Evolutionary conservation across 306 rosid species (phyloP).

Genomic region (Lathyrus oleraceus): DNA sequence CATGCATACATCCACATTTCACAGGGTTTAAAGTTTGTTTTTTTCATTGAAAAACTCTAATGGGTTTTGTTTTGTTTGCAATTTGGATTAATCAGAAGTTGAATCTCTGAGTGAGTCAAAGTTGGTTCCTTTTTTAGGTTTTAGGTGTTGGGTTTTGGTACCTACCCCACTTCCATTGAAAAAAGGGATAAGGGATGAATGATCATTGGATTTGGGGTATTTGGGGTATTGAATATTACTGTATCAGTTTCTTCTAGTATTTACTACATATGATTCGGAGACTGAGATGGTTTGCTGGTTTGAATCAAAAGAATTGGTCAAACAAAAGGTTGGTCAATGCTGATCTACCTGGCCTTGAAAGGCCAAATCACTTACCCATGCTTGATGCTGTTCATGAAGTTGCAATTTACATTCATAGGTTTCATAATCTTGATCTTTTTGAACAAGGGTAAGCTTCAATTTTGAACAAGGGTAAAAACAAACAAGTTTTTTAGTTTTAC

Average conservation of each 20-base stretch:
- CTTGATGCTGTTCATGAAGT: slow-evolving; percentile 79
- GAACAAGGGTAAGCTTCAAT: slow-evolving; percentile 71
- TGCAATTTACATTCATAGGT: slow-evolving; percentile 86
- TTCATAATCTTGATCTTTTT: slow-evolving; percentile 94
- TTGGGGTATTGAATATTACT: slow-evolving; percentile 29
- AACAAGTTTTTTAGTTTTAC: not conserved
- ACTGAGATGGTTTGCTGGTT: slow-evolving; percentile 73
- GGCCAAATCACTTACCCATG: slow-evolving; percentile 55
- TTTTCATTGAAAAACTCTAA: slow-evolving; percentile 14
- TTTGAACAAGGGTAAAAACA: no score
- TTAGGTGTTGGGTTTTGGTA: slow-evolving; percentile 34
- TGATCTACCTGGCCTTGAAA: slow-evolving; percentile 48
- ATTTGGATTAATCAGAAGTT: slow-evolving; percentile 17
- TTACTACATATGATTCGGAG: slow-evolving; percentile 66
- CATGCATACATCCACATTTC: slow-evolving; percentile 33
- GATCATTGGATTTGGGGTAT: slow-evolving; percentile 32
- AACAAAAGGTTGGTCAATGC: slow-evolving; percentile 69
- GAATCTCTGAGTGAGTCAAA: slow-evolving; percentile 37
- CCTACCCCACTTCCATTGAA: slow-evolving; percentile 32
- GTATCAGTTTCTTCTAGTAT: slow-evolving; percentile 21
- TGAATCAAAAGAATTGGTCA: slow-evolving; percentile 56
- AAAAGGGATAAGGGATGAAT: slow-evolving; percentile 42
- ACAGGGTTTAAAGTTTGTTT: slow-evolving; percentile 18
- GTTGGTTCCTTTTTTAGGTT: slow-evolving; percentile 37
- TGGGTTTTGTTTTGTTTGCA: slow-evolving; percentile 32